These are phyloP conservation scores for Rhododendron griersonianum DNA, from an alignment of 148 eudicot genomes.

Conservation along the genomic window DNA sequence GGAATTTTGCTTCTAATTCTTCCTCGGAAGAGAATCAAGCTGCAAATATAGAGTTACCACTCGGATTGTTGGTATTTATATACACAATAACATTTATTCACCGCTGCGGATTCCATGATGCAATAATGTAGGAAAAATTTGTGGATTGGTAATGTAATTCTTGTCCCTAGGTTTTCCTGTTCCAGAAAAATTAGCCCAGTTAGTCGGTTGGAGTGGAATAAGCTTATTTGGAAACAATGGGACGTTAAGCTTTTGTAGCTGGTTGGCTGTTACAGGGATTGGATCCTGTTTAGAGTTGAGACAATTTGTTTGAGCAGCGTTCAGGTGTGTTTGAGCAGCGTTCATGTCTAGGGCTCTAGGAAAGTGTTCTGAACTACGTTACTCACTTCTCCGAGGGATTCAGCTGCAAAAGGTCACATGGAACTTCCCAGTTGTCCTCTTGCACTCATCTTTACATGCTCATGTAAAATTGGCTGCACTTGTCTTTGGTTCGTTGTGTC, in stretches of 20 bases:
- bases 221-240: neutral
- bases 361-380: neutral
- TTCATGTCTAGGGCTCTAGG: neutral
- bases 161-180: neutral
- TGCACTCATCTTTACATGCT: neutral
- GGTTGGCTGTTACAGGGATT: neutral
- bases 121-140: neutral
- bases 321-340: neutral
- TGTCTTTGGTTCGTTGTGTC: neutral
- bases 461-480: neutral
- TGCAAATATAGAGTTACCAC: neutral
- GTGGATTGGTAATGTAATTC: neutral
- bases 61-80: neutral
- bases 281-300: neutral
- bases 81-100: neutral
- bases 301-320: neutral
- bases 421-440: neutral
- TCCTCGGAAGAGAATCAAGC: neutral
- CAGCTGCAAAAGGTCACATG: neutral
- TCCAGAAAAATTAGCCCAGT: neutral
- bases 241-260: neutral
- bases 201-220: neutral
- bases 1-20: neutral
- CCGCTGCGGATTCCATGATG: neutral
- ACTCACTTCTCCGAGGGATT: neutral